Evolutionary conservation across 208 protist genomes (phyloP).

Genomic region (Tritrichomonas foetus): DNA sequence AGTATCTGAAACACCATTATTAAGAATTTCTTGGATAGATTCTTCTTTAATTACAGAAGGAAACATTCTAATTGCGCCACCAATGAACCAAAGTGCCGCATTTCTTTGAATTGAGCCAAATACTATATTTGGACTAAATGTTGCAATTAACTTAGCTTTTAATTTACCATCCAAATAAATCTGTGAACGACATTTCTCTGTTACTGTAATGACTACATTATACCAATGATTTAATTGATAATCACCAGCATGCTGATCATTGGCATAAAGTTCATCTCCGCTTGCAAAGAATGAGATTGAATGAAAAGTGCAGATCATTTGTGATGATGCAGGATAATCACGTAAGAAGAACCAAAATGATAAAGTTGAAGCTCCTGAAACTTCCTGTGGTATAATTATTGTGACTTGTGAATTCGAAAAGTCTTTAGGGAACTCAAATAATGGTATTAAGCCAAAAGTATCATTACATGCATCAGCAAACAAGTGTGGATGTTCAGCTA

Average conservation of each 20-base stretch:
- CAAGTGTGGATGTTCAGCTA: neutral
- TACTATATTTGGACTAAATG: neutral
- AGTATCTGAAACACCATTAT: neutral
- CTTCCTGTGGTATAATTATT: too few relatives aligned
- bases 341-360: conserved; percentile 16
- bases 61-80: neutral
- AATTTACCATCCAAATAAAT: neutral
- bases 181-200: neutral
- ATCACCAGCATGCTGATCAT: neutral
- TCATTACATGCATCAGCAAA: neutral
- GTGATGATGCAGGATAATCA: neutral
- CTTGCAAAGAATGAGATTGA: neutral
- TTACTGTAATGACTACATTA: neutral
- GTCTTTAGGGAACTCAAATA: neutral
- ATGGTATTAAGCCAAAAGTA: neutral
- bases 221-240: neutral
- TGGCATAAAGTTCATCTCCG: neutral
- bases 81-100: neutral
- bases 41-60: neutral
- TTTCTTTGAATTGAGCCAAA: neutral
- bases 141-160: neutral
- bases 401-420: too few relatives aligned
- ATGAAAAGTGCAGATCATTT: neutral
- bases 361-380: neutral
- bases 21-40: neutral